Conservation (phyloP, 2,329 filamentous ascomycete genomes). For the Cytospora piceicola region DNA sequence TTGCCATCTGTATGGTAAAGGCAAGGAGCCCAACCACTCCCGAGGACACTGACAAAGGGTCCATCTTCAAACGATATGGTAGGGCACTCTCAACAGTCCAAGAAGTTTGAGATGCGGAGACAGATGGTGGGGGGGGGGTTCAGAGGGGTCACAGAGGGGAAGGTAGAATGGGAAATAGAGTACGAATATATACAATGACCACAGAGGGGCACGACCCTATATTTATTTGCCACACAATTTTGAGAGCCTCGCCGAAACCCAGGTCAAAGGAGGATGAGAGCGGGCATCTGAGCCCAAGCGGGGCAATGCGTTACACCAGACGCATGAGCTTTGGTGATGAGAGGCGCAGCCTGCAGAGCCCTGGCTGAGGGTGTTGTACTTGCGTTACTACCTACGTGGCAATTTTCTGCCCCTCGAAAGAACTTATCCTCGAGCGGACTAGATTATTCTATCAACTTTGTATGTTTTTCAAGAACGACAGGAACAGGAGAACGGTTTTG, state of each 20-base stretch:
- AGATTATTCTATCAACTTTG: no score
- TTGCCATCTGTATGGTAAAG: conserved; percentile 6
- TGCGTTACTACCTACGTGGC: neutral
- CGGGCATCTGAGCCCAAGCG: no score
- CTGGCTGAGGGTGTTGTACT: neutral
- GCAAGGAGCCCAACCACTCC: conserved; percentile 1
- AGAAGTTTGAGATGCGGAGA: neutral
- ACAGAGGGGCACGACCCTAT: neutral
- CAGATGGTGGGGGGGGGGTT: neutral
- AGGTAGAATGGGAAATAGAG: neutral
- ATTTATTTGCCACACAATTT: neutral
- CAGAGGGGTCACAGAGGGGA: neutral
- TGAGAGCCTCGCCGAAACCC: neutral
- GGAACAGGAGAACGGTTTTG: no score
- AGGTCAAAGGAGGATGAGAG: neutral
- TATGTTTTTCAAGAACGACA: no score
- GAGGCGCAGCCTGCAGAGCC: neutral
- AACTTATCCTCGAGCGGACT: neutral
- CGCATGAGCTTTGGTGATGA: neutral
- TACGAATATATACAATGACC: no score
- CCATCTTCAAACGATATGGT: neutral
- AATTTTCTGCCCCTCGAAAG: neutral
- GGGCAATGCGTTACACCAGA: neutral
- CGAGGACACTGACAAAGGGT: conserved; percentile 6
- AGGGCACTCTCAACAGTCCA: neutral